These are phyloP conservation scores for Trichoderma cornu-damae DNA, from an alignment of 2,329 filamentous ascomycete species.

Conservation along the genomic window DNA sequence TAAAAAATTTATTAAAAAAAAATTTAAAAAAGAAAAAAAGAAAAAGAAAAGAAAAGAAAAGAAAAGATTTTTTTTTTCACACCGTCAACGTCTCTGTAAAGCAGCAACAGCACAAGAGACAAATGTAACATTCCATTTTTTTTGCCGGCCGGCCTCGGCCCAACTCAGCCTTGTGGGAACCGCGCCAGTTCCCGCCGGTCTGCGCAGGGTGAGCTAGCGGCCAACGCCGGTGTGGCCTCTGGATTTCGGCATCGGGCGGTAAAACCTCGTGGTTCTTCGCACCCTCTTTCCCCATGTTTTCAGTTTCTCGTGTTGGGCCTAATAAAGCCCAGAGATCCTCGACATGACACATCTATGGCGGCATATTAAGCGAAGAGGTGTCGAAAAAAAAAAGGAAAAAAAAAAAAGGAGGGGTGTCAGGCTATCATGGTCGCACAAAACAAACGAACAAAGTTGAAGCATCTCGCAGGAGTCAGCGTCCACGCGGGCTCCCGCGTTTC, in stretches of 20 bases:
- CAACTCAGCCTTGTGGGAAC: background rate
- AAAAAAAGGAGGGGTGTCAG: background rate
- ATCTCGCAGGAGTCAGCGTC: no score
- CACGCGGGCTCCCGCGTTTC: no score
- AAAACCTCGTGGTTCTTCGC: background rate
- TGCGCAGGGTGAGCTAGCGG: background rate
- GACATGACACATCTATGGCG: background rate
- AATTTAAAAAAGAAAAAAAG: no score
- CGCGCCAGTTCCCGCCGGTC: background rate
- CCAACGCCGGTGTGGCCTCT: background rate
- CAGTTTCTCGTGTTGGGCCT: no score
- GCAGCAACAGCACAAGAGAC: no score
- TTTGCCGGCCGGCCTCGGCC: background rate
- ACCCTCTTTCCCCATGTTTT: background rate
- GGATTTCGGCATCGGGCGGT: background rate
- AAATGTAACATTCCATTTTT: background rate
- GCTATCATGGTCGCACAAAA: background rate
- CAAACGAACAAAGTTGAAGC: background rate
- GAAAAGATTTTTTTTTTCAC: no score
- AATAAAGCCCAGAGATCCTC: background rate
- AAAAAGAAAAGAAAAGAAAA: no score
- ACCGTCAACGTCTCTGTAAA: no score
- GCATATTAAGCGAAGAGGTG: no score
- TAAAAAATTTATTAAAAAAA: no score
- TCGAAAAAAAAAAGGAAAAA: no score